These are phyloP conservation scores for Colletotrichum liaoningense DNA, from an alignment of 2,329 filamentous ascomycete genomes.

Conservation along the genomic window DNA sequence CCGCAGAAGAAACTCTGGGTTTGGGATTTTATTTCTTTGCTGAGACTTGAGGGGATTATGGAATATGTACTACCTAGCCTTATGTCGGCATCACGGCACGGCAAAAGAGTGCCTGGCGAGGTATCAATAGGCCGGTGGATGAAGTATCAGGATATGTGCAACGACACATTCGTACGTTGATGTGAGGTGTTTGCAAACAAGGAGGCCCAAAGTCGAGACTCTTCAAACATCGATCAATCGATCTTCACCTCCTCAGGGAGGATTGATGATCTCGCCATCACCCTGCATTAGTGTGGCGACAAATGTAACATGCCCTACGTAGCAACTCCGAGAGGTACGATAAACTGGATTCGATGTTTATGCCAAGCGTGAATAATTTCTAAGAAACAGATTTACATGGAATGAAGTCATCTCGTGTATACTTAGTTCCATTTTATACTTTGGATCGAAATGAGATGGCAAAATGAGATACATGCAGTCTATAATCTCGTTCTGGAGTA, in stretches of 20 bases:
- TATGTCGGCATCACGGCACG: neutral
- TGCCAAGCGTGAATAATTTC: neutral
- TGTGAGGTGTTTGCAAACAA: neutral
- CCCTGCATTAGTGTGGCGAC: neutral
- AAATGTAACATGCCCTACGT: neutral
- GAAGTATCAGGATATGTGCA: neutral
- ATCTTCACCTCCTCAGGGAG: neutral
- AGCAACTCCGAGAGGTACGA: neutral
- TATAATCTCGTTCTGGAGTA: neutral
- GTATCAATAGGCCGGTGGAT: neutral
- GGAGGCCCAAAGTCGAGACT: neutral
- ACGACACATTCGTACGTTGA: neutral
- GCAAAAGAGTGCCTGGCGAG: neutral
- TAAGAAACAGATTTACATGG: neutral
- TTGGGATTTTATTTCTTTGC: constrained; percentile 6
- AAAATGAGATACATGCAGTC: neutral
- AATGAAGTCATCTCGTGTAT: neutral
- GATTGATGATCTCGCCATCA: neutral
- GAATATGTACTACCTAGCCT: neutral
- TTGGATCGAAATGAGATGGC: neutral
- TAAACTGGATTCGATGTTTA: neutral
- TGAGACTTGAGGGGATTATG: neutral
- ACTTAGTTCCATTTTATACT: neutral
- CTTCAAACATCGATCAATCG: neutral
- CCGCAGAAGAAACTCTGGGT: constrained; percentile 5